These are phyloP conservation scores for Aspergillus saccharolyticus DNA, from an alignment of 495 filamentous ascomycete genomes.

Conservation along the genomic window DNA sequence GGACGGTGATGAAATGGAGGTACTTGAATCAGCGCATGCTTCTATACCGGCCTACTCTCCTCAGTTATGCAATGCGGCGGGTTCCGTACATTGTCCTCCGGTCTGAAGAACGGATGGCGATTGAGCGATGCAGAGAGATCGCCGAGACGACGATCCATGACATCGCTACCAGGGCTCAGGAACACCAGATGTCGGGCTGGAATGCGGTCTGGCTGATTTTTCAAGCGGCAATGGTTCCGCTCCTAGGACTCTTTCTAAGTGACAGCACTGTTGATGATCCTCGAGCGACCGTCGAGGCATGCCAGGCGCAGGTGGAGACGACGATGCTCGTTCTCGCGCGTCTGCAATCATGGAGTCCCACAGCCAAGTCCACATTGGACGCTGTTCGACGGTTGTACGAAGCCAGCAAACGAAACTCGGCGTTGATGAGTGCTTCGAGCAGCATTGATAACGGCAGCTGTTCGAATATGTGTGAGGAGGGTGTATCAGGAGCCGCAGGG, in stretches of 20 bases:
- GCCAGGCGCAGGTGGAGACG: constrained; percentile 57
- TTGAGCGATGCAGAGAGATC: constrained; percentile 62
- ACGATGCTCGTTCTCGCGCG: constrained; percentile 63
- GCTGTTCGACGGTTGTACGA: constrained; percentile 67
- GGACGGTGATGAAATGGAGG: constrained; percentile 77
- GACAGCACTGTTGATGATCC: constrained; percentile 49
- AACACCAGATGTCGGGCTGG: constrained; percentile 75
- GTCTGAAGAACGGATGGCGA: constrained; percentile 64
- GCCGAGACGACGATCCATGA: constrained; percentile 68
- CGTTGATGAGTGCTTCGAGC: constrained; percentile 10
- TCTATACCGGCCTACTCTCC: constrained; percentile 68
- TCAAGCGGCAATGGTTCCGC: constrained; percentile 72
- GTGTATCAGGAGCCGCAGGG: constrained; percentile 6
- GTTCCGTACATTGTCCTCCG: constrained; percentile 50
- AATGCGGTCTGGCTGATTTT: constrained; percentile 80
- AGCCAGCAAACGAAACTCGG: constrained; percentile 42
- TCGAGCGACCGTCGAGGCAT: constrained; percentile 47
- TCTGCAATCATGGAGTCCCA: constrained; percentile 65
- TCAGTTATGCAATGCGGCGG: constrained; percentile 65
- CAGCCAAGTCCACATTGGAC: constrained; percentile 63
- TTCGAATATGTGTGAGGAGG: constrained; percentile 20
- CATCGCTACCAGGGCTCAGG: constrained; percentile 60
- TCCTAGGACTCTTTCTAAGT: constrained; percentile 66
- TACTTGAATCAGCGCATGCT: constrained; percentile 76
- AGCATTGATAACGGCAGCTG: constrained; percentile 12